These are phyloP conservation scores for Citeromyces siamensis DNA, from an alignment of 1,139 yeast species.

Conservation along the genomic window DNA sequence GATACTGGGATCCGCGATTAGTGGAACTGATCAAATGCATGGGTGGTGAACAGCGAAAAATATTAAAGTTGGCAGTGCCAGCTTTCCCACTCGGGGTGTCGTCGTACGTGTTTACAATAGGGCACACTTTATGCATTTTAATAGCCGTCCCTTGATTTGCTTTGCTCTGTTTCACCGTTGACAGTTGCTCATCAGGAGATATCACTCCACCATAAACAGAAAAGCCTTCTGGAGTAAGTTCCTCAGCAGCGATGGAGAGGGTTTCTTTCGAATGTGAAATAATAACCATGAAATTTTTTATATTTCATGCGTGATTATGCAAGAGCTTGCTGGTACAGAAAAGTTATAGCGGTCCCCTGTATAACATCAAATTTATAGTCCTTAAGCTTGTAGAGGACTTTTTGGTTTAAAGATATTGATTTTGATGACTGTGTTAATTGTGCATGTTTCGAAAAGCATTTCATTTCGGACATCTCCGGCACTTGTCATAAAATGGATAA, in stretches of 20 bases:
- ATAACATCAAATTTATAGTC: too few species aligned
- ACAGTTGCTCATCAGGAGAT: conserved; percentile 39
- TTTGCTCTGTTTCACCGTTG: conserved; percentile 26
- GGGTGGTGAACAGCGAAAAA: conserved; percentile 76
- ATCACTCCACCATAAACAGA: conserved; percentile 40
- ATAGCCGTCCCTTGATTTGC: conserved; percentile 95
- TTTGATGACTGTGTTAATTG: too few species aligned
- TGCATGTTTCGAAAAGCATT: too few species aligned
- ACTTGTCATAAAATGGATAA: too few species aligned
- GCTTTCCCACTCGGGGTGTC: conserved; percentile 31
- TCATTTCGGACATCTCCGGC: too few species aligned
- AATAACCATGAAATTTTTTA: conserved; percentile 4
- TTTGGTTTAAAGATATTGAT: too few species aligned
- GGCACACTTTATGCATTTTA: conserved; percentile 63
- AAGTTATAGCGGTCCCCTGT: too few species aligned
- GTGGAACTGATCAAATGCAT: conserved; percentile 32
- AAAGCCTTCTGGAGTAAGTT: conserved; percentile 35
- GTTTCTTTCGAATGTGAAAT: conserved; percentile 3
- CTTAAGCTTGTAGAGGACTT: too few species aligned
- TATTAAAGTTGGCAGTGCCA: conserved; percentile 59
- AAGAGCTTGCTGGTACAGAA: too few species aligned
- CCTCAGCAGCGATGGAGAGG: conserved; percentile 18
- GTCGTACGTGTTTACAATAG: conserved; percentile 39
- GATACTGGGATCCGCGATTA: conserved; percentile 22
- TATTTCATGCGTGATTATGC: too few species aligned